Evolutionary conservation across 768 basidiomycete genomes (phyloP), one percentile per base, ranked within the genome.

Genomic region (Terana coerulea): DNA sequence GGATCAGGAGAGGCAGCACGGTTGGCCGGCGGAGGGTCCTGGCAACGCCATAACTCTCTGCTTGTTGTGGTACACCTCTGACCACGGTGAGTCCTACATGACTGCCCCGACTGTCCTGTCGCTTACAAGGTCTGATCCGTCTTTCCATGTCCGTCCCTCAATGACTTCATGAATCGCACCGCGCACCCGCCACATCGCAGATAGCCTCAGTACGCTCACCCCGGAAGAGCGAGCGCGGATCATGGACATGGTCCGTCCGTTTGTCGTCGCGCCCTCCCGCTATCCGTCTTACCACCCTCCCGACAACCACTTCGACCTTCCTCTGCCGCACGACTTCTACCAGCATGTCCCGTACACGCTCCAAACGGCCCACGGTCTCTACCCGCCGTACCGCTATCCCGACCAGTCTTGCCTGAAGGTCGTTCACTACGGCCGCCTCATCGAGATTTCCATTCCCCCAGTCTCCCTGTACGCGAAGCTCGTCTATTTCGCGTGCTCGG

Each of bases 211-310:
- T 9, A 30, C 52, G 10, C 42, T 53, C 48, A 29, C 52, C 28
- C 48, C 43, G 0, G 58, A 61, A 1, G 63, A 64, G 24, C 68
- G 72, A 36, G 42, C 59, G 0, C 57, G 58, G 37, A 58, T 68
- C 52, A 62, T 65, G 53, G 61, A 62, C 19, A 61, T 65, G 44
- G 64, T 81, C 33, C 52, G 76, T 1, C 77, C 78, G 0, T 76
- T 63, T 52, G 72, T 80, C 43, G 63, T 84, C 50, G 68, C 60
- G 35, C 53, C 61, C 42, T 17, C 59, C 22, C 58, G 81, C 73
- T 88, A 86, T 60, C 67, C 81, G 0, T 64, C 78, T 3, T 72
- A 79, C 33, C 70, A 78, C 36, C 83, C 83, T 0, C 85, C 88
- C 0, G 80, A 84, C 14, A 70, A 78, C 49, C 82, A 86, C 61